Base-by-base conservation (phyloP, 192 early-diverging fungal species). In the Coemansia sp. region DNA sequence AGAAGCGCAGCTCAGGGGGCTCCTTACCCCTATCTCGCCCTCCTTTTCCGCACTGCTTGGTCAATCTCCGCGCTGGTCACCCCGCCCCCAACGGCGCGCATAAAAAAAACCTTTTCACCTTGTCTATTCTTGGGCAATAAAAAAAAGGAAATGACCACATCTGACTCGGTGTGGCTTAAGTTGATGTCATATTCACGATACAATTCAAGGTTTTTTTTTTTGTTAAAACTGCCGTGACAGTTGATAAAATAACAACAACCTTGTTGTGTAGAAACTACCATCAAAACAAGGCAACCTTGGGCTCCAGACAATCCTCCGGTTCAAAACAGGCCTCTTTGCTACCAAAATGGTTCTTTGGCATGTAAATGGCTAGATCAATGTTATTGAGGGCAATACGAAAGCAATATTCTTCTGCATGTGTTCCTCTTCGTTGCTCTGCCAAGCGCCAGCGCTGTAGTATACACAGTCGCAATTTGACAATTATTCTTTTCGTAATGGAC, bases 101-200 rank as follows among this genome's bases (percentile, higher is more conserved):
- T n/a, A 27, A 27, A 1, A 24, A 60, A 36, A 18, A 18, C 5
- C 4, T 6, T 34, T 34, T 13, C 36, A 38, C 36, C 57, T n/a
- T 60, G 57, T 18, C 15, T 34, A 18, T 34, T 60, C 31, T 36
- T 33, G 16, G 8, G n/a, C 47, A 34, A 15, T 18, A 36, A 60
- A 4, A 60, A 60, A 33, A 36, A 60, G n/a, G 29, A 34, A 34
- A 18, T 34, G 57, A 60, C 57, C 16, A 33, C 57, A 60, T 60
- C 15, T 60, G 57, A 60, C 57, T 31, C 31, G 57, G 29, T 18
- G 57, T 60, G 57, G 57, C 57, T 60, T 60, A 10, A 31, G 29
- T 57, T 31, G 12, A 33, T 20, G 57, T 60, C 34, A 60, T 60
- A 60, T 36, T 36, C 29, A 33, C 54, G 13, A 18, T 13, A 31